phyloP scores from a whole-genome alignment of 2,329 filamentous ascomycete genomes.

The Phaeosphaeriaceae sp. region DNA sequence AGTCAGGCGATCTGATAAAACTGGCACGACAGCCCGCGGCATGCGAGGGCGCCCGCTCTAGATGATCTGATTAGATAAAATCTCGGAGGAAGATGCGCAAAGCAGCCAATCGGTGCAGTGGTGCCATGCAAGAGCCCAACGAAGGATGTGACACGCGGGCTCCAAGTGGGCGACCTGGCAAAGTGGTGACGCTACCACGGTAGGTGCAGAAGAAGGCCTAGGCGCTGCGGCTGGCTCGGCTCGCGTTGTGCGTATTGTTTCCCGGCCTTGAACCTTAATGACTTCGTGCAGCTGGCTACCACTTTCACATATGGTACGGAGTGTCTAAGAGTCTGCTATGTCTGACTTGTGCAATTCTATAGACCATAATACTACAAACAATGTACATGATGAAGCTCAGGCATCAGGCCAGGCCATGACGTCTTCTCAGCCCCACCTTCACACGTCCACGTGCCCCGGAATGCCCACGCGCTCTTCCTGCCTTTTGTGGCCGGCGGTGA shows the following conservation, averaged over 20 bases:
- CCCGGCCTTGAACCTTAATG: slow-evolving; percentile 3
- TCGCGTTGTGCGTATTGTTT: slow-evolving; percentile 20
- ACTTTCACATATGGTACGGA: neutral
- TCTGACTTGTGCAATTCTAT: neutral
- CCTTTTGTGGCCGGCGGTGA: slow-evolving; percentile 48
- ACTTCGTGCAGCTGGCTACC: neutral
- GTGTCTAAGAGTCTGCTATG: neutral
- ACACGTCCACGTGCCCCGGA: slow-evolving; percentile 39
- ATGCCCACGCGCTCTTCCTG: slow-evolving; percentile 38
- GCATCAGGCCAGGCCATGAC: slow-evolving; percentile 7
- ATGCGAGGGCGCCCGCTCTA: slow-evolving; percentile 10
- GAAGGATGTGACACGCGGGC: neutral
- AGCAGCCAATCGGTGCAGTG: neutral
- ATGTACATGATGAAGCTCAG: slow-evolving; percentile 11
- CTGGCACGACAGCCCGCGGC: slow-evolving; percentile 9
- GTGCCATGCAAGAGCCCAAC: slow-evolving; percentile 1
- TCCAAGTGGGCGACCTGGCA: slow-evolving; percentile 1
- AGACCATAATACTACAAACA: neutral
- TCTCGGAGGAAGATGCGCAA: neutral
- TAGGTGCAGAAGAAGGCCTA: neutral
- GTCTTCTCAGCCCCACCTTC: slow-evolving; percentile 12
- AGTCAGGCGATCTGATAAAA: slow-evolving; percentile 39
- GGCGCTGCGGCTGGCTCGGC: slow-evolving; percentile 12
- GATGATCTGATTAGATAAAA: slow-evolving; percentile 36
- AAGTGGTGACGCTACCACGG: slow-evolving; percentile 5